Percentiles rank a stretch among this genome's conserved stretches.
Evolutionary conservation across 2,329 filamentous ascomycete genomes (phyloP).

Genomic region (Lizonia empirigonia): DNA sequence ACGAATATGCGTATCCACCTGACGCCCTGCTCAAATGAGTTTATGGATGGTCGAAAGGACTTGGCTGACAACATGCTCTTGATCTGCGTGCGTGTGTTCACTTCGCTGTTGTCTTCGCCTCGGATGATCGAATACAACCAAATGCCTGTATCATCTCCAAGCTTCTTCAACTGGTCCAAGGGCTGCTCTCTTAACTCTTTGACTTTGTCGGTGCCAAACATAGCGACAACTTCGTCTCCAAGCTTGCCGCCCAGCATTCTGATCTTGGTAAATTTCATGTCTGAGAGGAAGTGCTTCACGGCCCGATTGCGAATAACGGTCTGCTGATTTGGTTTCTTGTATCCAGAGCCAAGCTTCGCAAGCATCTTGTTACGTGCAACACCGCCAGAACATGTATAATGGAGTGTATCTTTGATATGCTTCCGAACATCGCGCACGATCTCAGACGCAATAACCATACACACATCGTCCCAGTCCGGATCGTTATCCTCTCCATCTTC

Average conservation of each 20-base stretch:
- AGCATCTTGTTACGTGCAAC: slow-evolving; percentile 93
- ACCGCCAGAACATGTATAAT: slow-evolving; percentile 91
- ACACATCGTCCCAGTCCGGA: slow-evolving; percentile 96
- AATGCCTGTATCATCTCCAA: slow-evolving; percentile 81
- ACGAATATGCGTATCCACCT: slow-evolving; percentile 91
- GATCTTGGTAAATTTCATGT: slow-evolving; percentile 94
- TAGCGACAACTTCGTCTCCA: slow-evolving; percentile 81
- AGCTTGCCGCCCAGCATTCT: slow-evolving; percentile 94
- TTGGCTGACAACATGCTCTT: slow-evolving; percentile 98
- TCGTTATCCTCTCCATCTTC: slow-evolving; percentile 76
- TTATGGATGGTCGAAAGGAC: slow-evolving; percentile 86
- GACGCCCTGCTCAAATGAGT: slow-evolving; percentile 74
- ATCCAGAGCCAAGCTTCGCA: slow-evolving; percentile 87
- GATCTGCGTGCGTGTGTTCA: slow-evolving; percentile 89
- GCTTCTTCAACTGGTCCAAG: slow-evolving; percentile 74
- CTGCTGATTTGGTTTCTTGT: slow-evolving; percentile 93
- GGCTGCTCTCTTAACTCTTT: slow-evolving; percentile 74
- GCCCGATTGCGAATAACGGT: slow-evolving; percentile 91
- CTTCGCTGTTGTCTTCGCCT: slow-evolving; percentile 84
- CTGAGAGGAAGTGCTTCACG: slow-evolving; percentile 75
- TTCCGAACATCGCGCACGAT: slow-evolving; percentile 79
- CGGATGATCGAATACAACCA: slow-evolving; percentile 88
- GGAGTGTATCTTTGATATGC: slow-evolving; percentile 70
- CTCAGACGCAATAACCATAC: slow-evolving; percentile 83
- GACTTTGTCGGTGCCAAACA: slow-evolving; percentile 80